Conservation (phyloP, 1,284 basidiomycete species). For the Termitomyces sp. region DNA sequence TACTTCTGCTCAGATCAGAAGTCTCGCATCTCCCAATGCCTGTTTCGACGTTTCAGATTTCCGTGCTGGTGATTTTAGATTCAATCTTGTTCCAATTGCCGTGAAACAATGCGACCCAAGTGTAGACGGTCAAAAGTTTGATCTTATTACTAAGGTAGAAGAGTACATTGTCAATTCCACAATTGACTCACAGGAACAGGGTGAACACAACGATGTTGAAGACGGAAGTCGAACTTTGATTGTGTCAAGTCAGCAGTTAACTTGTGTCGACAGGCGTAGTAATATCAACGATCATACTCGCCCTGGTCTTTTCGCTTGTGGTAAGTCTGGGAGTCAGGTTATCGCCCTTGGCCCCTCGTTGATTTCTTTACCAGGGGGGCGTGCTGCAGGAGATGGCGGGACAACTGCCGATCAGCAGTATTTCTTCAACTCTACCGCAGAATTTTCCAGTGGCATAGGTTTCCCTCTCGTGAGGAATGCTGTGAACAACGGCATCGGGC, state of each 20-base stretch:
- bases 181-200: constrained; percentile 10
- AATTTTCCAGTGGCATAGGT: constrained; percentile 17
- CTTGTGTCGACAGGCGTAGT: constrained; percentile 21
- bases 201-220: constrained; percentile 21
- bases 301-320: constrained; percentile 24
- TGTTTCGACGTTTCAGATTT: constrained; percentile 24
- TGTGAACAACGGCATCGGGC: constrained; percentile 22
- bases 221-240: constrained; percentile 22
- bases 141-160: constrained; percentile 20
- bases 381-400: constrained; percentile 24
- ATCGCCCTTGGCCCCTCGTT: not conserved
- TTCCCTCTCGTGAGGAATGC: constrained; percentile 20
- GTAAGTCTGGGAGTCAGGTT: constrained; percentile 1
- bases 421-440: constrained; percentile 21
- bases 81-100: constrained; percentile 23
- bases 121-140: constrained; percentile 22
- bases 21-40: constrained; percentile 18
- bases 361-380: constrained; percentile 13
- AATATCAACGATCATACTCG: constrained; percentile 23
- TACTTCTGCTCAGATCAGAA: constrained; percentile 21
- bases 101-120: constrained; percentile 19
- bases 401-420: constrained; percentile 23
- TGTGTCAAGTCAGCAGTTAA: constrained; percentile 23
- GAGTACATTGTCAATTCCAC: not conserved
- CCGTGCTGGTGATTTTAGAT: constrained; percentile 22